Percentiles rank a stretch among this genome's conserved stretches.
phyloP scores from a whole-genome alignment of 2,329 filamentous ascomycete species.

The Helminthosporium solani region DNA sequence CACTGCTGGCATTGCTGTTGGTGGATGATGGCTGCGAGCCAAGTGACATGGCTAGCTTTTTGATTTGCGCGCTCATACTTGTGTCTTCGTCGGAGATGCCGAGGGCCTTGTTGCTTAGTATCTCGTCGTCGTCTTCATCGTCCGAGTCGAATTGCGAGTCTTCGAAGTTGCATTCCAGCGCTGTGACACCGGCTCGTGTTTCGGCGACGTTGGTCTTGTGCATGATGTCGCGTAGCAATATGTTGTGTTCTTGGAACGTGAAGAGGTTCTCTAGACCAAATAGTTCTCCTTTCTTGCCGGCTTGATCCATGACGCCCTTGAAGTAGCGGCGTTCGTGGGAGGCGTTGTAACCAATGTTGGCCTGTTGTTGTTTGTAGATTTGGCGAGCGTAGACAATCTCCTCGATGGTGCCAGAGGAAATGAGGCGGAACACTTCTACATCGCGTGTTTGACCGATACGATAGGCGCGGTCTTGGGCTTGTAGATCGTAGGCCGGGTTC shows the following conservation, averaged over 20 bases:
- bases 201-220: slow-evolving; percentile 98
- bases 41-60: slow-evolving; percentile 45
- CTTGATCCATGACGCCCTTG: slow-evolving; percentile 84
- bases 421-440: slow-evolving; percentile 90
- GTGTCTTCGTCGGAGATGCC: slow-evolving; percentile 31
- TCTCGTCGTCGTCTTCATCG: slow-evolving; percentile 28
- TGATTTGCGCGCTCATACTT: slow-evolving; percentile 59
- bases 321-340: slow-evolving; percentile 93
- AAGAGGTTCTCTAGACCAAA: slow-evolving; percentile 90
- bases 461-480: slow-evolving; percentile 95
- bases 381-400: slow-evolving; percentile 96
- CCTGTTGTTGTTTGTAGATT: slow-evolving; percentile 98
- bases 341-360: slow-evolving; percentile 94
- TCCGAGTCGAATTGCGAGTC: slow-evolving; percentile 30
- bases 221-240: slow-evolving; percentile 89
- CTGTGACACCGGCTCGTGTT: slow-evolving; percentile 77
- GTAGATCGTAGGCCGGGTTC: slow-evolving; percentile 93
- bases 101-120: slow-evolving; percentile 28
- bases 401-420: slow-evolving; percentile 90
- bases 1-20: slow-evolving; percentile 19
- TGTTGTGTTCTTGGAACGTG: slow-evolving; percentile 73
- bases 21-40: slow-evolving; percentile 13
- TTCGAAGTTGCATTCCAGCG: slow-evolving; percentile 68
- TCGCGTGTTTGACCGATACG: slow-evolving; percentile 90
- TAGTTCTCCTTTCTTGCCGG: slow-evolving; percentile 83